A percentile compares a stretch with the other conserved stretches of the same genome.
Evolutionary conservation across 306 rosid genomes (phyloP).

Genomic region (Hippophae tibetana): DNA sequence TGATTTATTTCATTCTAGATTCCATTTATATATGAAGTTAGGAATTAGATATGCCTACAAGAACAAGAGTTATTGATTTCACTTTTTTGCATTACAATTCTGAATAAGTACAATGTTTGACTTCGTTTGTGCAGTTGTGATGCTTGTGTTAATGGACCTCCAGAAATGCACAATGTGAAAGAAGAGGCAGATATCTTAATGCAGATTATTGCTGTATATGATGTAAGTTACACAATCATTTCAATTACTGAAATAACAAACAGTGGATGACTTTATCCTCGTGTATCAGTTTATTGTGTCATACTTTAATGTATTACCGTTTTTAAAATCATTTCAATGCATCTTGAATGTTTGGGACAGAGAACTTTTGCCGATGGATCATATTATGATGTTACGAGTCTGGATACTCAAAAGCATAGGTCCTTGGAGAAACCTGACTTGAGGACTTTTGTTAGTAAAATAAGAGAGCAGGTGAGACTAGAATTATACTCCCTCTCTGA

Average conservation of each 20-base stretch:
- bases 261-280: neutral
- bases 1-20: neutral
- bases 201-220: constrained; percentile 44
- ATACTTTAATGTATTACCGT: too few relatives aligned
- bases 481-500: constrained; percentile 7
- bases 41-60: neutral
- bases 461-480: constrained; percentile 62
- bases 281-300: too few relatives aligned
- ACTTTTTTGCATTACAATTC: neutral
- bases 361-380: constrained; percentile 19
- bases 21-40: neutral
- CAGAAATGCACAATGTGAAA: constrained; percentile 55
- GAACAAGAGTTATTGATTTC: neutral
- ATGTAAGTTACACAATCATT: constrained; percentile 31
- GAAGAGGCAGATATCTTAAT: constrained; percentile 62
- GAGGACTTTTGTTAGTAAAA: constrained; percentile 48
- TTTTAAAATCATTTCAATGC: neutral
- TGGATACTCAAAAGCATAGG: constrained; percentile 19
- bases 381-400: constrained; percentile 26
- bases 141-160: constrained; percentile 68
- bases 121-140: constrained; percentile 56
- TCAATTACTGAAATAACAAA: neutral
- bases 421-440: constrained; percentile 40
- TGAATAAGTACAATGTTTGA: neutral
- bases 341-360: constrained; percentile 27